Evolutionary conservation across 1,139 yeast genomes (phyloP), one percentile per base, ranked within the genome.

Genomic region (Candida sp.): DNA sequence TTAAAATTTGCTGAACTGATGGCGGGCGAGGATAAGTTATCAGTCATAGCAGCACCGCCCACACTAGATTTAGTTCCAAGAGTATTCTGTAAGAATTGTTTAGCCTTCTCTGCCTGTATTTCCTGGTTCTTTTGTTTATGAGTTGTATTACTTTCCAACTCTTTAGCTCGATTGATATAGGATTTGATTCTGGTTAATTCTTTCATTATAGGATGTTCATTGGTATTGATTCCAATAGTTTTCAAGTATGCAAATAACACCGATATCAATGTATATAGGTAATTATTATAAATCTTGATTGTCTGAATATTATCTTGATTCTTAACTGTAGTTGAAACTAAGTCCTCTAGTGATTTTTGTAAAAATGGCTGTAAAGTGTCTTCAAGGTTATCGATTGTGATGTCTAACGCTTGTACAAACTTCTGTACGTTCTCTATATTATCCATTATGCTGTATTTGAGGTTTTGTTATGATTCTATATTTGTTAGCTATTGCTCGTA

Each of bases 141-240:
- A 21, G 53, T 45, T 34, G 53, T 48, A 44, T 47, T 42, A 15
- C 44, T 41, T 43, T 71, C 77, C 2, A 75, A 62, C 6, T 64
- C 68, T 49, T 82, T 79, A 38, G 80, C 75, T 56, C 83, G 74
- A 35, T 73, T 75, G 84, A 88, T 84, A 54, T 84, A 84, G 12
- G 73, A 61, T 60, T 85, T 86, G 35, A 90, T 84, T 49, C 95
- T 71, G 21, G 71, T 73, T 42, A 90, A 70, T 59, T 90, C 97
- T 22, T 71, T 69, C 82, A 82, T 79, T 5, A 89, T 77, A 0
- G 85, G 81, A 49, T 84, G 88, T 3, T 64, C 61, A 15, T 70
- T 70, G 0, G 86, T 76, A 47, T 83, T 79, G 11, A 73, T 63
- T 0, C 95, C 95, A 12, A 66, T 64, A 2, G 81, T 58, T 54